Evolutionary conservation across 495 filamentous ascomycete species (phyloP).

Genomic region (Aspergillus ellipticus): DNA sequence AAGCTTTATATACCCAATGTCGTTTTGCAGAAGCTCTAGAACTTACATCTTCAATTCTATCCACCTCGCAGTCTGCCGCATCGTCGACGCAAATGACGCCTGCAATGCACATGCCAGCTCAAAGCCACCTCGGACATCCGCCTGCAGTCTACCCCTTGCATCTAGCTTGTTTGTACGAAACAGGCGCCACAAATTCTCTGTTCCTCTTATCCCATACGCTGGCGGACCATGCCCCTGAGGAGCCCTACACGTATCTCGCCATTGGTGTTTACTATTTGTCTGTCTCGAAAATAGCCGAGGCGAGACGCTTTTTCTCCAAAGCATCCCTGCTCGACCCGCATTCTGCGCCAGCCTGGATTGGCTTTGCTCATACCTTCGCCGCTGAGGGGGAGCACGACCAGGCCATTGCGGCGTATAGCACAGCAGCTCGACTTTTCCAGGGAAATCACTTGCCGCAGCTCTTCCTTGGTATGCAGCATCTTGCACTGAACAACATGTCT

Average conservation of each 20-base stretch:
- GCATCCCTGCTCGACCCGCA: conserved; percentile 95
- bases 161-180: conserved; percentile 87
- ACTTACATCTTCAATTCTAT: conserved; percentile 77
- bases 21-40: conserved; percentile 81
- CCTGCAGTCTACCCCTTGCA: conserved; percentile 87
- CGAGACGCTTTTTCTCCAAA: conserved; percentile 93
- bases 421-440: conserved; percentile 91
- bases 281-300: conserved; percentile 86
- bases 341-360: conserved; percentile 97
- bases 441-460: conserved; percentile 95
- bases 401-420: conserved; percentile 96
- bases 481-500: conserved; percentile 90
- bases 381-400: conserved; percentile 99
- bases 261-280: conserved; percentile 94
- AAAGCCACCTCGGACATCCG: conserved; percentile 74
- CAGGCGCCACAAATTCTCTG: conserved; percentile 77
- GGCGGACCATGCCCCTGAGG: conserved; percentile 85
- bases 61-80: conserved; percentile 38
- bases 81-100: conserved; percentile 17
- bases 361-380: conserved; percentile 99
- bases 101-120: conserved; percentile 23
- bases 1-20: conserved; percentile 92
- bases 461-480: conserved; percentile 97
- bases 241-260: conserved; percentile 86
- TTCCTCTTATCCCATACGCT: conserved; percentile 94